phyloP scores from a whole-genome alignment of 208 protist genomes.

The Leptomonas seymouri region DNA sequence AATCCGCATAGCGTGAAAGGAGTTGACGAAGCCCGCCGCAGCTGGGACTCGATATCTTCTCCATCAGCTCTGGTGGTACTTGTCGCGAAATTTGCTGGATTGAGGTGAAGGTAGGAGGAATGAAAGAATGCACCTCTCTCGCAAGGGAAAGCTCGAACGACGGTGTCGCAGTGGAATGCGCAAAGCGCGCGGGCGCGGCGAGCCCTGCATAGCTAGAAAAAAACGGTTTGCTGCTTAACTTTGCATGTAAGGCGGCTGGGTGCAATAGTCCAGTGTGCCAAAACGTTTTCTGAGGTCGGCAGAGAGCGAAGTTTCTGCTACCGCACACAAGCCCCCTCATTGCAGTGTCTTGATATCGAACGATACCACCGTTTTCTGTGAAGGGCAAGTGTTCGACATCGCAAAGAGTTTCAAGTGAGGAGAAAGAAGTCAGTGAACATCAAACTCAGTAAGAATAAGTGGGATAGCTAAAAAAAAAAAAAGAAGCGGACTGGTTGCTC shows the following conservation, averaged over 20 bases:
- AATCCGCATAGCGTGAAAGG: constrained; percentile 19
- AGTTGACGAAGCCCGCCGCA: constrained; percentile 19
- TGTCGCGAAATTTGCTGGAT: constrained; percentile 58
- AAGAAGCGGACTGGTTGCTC: no score
- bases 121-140: constrained; percentile 31
- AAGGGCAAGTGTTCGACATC: no score
- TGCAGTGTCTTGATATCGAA: not conserved
- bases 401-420: no score
- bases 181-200: not conserved
- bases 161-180: not conserved
- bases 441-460: no score
- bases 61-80: constrained; percentile 53
- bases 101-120: constrained; percentile 60
- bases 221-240: not conserved
- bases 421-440: no score
- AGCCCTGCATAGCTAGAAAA: not conserved
- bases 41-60: constrained; percentile 32
- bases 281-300: not conserved
- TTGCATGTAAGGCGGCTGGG: not conserved
- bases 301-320: not conserved
- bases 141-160: constrained; percentile 2
- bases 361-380: no score
- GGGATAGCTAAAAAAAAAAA: no score
- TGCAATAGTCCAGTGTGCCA: not conserved
- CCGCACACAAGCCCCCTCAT: not conserved